Evolutionary conservation across 2,329 filamentous ascomycete species (phyloP).

Genomic region (Alternaria panax): DNA sequence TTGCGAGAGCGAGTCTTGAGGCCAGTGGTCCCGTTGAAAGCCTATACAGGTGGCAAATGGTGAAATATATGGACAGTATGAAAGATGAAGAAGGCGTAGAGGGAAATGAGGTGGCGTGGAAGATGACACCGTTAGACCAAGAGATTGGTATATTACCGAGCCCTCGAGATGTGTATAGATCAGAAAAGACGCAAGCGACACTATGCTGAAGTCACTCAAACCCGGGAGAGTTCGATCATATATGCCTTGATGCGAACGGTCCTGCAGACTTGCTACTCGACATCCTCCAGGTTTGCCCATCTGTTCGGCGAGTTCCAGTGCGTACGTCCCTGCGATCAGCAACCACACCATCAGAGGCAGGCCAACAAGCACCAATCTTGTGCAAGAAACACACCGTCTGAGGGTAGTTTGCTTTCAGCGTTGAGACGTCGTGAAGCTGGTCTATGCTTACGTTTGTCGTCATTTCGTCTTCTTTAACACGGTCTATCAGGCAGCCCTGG

Average conservation of each 20-base stretch:
- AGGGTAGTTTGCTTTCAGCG: neutral
- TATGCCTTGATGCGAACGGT: neutral
- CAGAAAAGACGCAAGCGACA: neutral
- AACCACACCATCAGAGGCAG: neutral
- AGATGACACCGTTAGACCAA: neutral
- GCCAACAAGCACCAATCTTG: neutral
- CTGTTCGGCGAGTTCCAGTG: neutral
- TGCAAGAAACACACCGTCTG: neutral
- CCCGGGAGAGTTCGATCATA: neutral
- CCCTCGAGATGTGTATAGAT: neutral
- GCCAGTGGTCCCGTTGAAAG: neutral
- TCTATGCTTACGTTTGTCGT: neutral
- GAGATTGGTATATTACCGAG: neutral
- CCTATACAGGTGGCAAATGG: neutral
- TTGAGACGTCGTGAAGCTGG: neutral
- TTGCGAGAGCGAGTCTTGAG: neutral
- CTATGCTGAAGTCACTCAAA: neutral
- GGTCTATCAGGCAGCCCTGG: neutral
- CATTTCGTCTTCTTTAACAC: neutral
- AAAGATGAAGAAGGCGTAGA: neutral
- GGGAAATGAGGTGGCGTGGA: neutral
- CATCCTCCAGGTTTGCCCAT: neutral
- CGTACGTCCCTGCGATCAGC: neutral
- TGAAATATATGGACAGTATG: fast-evolving
- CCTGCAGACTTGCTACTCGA: neutral